Conservation (phyloP, 148 eudicot genomes). For the Nepenthes gracilis region DNA sequence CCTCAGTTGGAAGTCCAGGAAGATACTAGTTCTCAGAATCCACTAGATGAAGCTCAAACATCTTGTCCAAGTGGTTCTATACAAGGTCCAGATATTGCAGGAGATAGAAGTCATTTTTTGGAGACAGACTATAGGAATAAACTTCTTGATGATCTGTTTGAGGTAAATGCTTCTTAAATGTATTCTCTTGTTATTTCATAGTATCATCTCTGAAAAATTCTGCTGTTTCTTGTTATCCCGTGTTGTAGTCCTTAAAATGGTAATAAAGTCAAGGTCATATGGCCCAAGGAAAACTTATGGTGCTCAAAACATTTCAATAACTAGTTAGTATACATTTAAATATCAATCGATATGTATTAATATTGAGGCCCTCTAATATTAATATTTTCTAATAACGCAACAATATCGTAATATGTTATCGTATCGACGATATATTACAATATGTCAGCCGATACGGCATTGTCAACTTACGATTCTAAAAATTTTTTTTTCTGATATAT, state of each 20-base stretch:
- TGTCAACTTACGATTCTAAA: too few relatives aligned
- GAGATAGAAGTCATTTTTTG: constrained; percentile 67
- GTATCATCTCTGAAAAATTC: neutral
- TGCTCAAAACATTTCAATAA: neutral
- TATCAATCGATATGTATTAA: too few relatives aligned
- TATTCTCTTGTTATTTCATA: neutral
- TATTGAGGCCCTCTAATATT: too few relatives aligned
- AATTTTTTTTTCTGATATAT: too few relatives aligned
- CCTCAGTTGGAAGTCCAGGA: constrained; percentile 34
- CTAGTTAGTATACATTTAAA: neutral
- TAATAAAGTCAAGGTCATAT: neutral
- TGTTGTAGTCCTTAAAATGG: neutral
- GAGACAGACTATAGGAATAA: constrained; percentile 84
- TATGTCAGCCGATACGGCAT: too few relatives aligned
- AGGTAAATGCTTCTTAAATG: constrained; percentile 29
- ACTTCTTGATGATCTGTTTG: constrained; percentile 91
- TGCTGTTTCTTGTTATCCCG: neutral
- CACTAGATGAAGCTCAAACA: constrained; percentile 20
- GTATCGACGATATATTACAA: too few relatives aligned
- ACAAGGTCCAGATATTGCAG: constrained; percentile 26
- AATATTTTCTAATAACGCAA: too few relatives aligned
- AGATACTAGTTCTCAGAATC: constrained; percentile 22
- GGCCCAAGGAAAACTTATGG: neutral
- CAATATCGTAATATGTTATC: too few relatives aligned
- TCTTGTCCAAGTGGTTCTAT: constrained; percentile 16